Conservation (phyloP, 345 rosid species). For the Nasturtium officinale region DNA sequence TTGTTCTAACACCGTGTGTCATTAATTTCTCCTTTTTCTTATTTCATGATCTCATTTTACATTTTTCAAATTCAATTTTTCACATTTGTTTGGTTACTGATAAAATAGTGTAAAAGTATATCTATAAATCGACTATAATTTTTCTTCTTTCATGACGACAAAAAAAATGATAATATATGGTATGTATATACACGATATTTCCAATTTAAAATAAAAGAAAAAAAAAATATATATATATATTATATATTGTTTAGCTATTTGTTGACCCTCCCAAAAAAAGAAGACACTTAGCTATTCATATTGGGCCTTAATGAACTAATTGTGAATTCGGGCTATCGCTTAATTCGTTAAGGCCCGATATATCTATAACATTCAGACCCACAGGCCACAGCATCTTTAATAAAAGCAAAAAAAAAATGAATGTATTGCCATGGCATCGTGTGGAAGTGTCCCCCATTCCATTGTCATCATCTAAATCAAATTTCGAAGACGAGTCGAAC, state of each 20-base stretch:
- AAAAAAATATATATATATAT: too few relatives aligned
- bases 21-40: constrained; percentile 5
- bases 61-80: neutral
- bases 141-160: neutral
- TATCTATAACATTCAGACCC: neutral
- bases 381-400: neutral
- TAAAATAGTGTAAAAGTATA: neutral
- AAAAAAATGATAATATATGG: neutral
- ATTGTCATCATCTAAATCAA: neutral
- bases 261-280: too few relatives aligned
- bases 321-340: neutral
- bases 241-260: neutral
- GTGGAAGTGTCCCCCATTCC: neutral
- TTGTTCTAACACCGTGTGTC: constrained; percentile 3
- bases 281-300: too few relatives aligned
- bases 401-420: neutral
- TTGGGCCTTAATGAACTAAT: neutral
- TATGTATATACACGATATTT: neutral
- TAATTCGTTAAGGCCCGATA: neutral
- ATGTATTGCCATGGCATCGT: neutral
- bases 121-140: neutral
- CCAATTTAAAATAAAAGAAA: too few relatives aligned
- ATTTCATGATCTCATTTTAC: neutral
- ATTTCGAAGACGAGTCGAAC: neutral
- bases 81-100: neutral